Evolutionary conservation across 768 basidiomycete genomes (phyloP).

Genomic region (Candolleomyces efflorescens): DNA sequence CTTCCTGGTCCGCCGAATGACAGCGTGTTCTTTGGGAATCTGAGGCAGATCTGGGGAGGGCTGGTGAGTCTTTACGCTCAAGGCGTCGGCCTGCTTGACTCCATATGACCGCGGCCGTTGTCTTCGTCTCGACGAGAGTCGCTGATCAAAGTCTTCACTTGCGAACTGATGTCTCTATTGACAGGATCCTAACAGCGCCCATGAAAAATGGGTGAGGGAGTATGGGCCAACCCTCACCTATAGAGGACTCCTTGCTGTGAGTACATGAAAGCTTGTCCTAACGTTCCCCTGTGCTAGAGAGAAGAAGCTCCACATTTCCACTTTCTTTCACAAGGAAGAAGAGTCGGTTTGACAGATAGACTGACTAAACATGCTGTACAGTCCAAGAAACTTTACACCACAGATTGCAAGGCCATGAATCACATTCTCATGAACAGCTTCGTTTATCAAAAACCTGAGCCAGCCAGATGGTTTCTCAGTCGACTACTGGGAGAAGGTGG

Average conservation of each 20-base stretch:
- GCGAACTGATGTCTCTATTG: background rate
- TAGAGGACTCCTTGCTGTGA: constrained; percentile 35
- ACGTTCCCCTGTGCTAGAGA: background rate
- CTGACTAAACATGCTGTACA: background rate
- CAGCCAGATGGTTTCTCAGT: constrained; percentile 28
- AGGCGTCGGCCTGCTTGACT: no score
- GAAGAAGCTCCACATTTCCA: no score
- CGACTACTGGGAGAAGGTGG: constrained; percentile 40
- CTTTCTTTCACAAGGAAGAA: no score
- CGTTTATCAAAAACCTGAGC: constrained; percentile 50
- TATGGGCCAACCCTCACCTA: constrained; percentile 43
- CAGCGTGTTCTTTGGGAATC: constrained; percentile 45
- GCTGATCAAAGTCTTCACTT: background rate
- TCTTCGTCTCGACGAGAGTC: no score
- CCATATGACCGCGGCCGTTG: no score
- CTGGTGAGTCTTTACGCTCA: background rate
- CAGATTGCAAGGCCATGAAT: constrained; percentile 56
- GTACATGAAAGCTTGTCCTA: background rate
- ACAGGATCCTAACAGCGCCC: constrained; percentile 32
- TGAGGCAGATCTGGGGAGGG: constrained; percentile 37
- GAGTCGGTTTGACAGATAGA: no score
- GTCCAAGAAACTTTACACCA: constrained; percentile 42
- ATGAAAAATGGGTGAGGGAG: constrained; percentile 43
- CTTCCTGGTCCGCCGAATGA: constrained; percentile 47
- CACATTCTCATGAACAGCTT: constrained; percentile 54